Conservation (phyloP, 129 eudicot species). For the Heracleum sosnowskyi region DNA sequence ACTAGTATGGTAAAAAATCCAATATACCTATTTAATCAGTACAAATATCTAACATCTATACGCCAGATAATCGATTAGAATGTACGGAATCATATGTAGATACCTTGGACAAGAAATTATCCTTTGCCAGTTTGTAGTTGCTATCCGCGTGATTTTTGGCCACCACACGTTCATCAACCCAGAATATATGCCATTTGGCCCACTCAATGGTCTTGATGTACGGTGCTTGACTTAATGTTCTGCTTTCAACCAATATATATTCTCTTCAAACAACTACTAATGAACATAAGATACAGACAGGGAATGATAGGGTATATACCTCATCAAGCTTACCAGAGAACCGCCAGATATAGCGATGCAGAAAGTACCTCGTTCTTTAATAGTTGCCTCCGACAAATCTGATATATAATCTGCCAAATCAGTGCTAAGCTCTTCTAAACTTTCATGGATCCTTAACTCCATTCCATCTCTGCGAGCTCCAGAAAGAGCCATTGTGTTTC, state of each 20-base stretch:
- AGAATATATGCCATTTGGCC: constrained; percentile 89
- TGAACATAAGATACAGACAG: not conserved
- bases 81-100: not conserved
- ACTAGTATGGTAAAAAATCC: not conserved
- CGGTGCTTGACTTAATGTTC: constrained; percentile 80
- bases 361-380: constrained; percentile 79
- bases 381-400: constrained; percentile 68
- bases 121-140: constrained; percentile 87
- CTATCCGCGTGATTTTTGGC: constrained; percentile 75
- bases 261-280: not conserved
- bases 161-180: constrained; percentile 90
- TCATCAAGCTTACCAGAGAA: constrained; percentile 66
- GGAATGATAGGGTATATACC: constrained; percentile 27
- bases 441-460: constrained; percentile 62
- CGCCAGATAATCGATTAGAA: not conserved
- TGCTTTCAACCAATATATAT: constrained; percentile 28
- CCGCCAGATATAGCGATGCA: constrained; percentile 90
- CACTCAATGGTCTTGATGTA: constrained; percentile 86
- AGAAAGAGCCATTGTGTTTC: constrained; percentile 51
- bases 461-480: constrained; percentile 50
- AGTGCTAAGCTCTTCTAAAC: constrained; percentile 66
- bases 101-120: constrained; percentile 74
- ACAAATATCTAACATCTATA: not conserved
- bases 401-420: constrained; percentile 84
- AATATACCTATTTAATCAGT: not conserved